phyloP scores from a whole-genome alignment of 345 rosid species.

The Citrus reticulata region DNA sequence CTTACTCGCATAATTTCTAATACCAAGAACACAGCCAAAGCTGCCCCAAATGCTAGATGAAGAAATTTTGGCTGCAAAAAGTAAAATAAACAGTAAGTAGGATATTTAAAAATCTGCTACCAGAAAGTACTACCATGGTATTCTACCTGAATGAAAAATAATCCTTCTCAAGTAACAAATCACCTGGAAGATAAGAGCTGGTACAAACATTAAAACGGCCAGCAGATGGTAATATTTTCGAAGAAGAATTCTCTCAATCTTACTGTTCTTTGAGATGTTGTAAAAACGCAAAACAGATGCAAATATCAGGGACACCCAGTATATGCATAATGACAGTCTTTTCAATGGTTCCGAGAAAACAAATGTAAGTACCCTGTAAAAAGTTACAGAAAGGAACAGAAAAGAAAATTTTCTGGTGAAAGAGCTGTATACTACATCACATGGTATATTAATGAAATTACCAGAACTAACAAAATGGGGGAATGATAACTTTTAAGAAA shows the following conservation, averaged over 20 bases:
- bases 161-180: conserved; percentile 15
- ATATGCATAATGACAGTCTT: conserved; percentile 72
- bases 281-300: conserved; percentile 72
- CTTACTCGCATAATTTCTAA: conserved; percentile 92
- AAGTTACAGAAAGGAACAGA: not conserved
- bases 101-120: not conserved
- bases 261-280: conserved; percentile 81
- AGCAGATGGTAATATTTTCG: conserved; percentile 92
- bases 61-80: conserved; percentile 84
- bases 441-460: not conserved
- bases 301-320: conserved; percentile 68
- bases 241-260: conserved; percentile 92
- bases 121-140: not conserved
- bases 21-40: conserved; percentile 72
- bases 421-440: not conserved
- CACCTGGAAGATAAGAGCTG: conserved; percentile 95
- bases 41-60: conserved; percentile 94
- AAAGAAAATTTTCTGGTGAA: not conserved
- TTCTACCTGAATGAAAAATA: not conserved
- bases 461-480: not conserved
- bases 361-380: conserved; percentile 69
- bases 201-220: conserved; percentile 96
- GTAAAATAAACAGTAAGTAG: conserved; percentile 11
- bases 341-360: conserved; percentile 72
- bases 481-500: not conserved